Conservation (phyloP, 2,329 filamentous ascomycete species). For the Colletotrichum gloeosporioides region DNA sequence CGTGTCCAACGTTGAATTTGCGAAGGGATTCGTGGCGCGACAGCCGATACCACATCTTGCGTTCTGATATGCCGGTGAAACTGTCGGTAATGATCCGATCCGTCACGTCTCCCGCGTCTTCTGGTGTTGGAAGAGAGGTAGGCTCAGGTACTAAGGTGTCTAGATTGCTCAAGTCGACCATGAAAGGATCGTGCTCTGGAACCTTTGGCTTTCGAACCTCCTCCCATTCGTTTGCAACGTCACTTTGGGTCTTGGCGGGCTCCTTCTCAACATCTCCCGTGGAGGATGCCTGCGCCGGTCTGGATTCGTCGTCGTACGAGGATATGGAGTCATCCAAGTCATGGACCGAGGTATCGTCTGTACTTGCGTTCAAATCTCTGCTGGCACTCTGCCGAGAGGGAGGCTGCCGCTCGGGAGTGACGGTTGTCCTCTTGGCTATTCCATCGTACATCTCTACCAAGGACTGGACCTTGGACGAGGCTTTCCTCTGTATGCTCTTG, state of each 20-base stretch:
- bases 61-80: constrained; percentile 60
- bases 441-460: constrained; percentile 57
- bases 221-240: background rate
- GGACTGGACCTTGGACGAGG: constrained; percentile 49
- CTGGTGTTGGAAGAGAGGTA: constrained; percentile 8
- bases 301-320: background rate
- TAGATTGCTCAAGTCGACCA: constrained; percentile 37
- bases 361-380: background rate
- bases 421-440: constrained; percentile 32
- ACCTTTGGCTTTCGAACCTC: background rate
- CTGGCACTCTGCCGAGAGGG: constrained; percentile 2
- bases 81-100: constrained; percentile 56
- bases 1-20: constrained; percentile 60
- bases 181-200: constrained; percentile 17
- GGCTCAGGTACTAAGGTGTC: constrained; percentile 36
- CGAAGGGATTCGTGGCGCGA: constrained; percentile 65
- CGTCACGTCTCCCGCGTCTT: constrained; percentile 37
- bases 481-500: background rate
- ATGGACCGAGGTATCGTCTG: background rate
- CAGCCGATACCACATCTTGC: constrained; percentile 70
- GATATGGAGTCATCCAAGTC: background rate
- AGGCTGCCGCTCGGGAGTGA: background rate
- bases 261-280: too few species aligned
- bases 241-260: background rate
- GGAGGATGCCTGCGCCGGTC: background rate